Base-by-base conservation (phyloP, 1,284 basidiomycete species). In the Puccinia polysora region DNA sequence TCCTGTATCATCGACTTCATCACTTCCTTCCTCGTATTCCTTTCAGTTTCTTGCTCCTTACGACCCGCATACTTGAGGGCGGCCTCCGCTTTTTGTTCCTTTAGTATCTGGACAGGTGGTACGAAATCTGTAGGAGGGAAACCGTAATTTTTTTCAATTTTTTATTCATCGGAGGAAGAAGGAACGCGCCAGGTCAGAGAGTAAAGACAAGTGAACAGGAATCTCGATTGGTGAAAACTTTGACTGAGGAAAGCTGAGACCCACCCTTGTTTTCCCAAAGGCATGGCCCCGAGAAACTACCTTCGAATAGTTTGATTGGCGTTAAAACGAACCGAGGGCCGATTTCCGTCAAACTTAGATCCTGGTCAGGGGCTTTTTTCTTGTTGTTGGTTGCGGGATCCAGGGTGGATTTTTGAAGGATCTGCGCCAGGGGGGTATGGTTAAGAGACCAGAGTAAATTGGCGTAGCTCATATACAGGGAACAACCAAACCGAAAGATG, bases 281-380 rank as follows among this genome's bases (percentile, higher is more conserved):
- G 2, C 93, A 97, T 28, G 91, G 91, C 18, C 96, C 96, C 73
- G 88, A 86, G 81, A 97, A 97, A 6, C 91, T 91, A 34, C 96
- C 96, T 81, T 99, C 96, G 79, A 99, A 99, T 75, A 99, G 94
- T 72, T 92, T 88, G 78, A 99, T 97, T 6, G 96, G 96, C 45
- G 92, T 96, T 64, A 99, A 84, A 40, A 98, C 96, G 80, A 98
- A 96, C 58, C 96, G 87, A 25, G 96, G 96, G 5, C 96, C 96
- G 75, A 99, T 97, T 82, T 97, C 93, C 28, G 93, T 86, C 23
- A 97, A 84, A 18, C 87, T 87, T 2, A 69, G 32, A 47, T 53
- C 40, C 10, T 60, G 55, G 1, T 53, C 38, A 12, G 58, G 40
- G 15, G 30, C 10, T 23, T 4, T 59, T 47, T 49, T 45, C 28